phyloP scores from a whole-genome alignment of 31 red algal species.

The Odonthalia washingtoniensis region DNA sequence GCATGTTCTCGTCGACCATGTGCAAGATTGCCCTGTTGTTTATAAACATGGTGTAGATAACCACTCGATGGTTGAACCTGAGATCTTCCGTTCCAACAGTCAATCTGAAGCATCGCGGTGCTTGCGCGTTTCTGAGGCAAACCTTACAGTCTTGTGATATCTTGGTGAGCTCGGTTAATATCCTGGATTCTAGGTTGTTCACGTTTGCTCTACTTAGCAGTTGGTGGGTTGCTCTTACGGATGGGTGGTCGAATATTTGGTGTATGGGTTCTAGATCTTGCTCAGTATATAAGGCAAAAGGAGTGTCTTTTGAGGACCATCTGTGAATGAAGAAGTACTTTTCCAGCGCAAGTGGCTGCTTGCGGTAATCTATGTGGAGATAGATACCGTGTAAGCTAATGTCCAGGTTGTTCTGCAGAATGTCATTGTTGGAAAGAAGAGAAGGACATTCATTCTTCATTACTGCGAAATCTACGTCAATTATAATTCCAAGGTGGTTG shows the following conservation, averaged over 20 bases:
- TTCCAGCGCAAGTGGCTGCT: background rate
- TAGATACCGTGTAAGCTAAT: background rate
- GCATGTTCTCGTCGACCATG: slow-evolving; percentile 42
- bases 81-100: slow-evolving; percentile 36
- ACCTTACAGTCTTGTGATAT: background rate
- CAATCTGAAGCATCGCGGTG: background rate
- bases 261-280: background rate
- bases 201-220: background rate
- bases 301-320: background rate
- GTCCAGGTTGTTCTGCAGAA: background rate
- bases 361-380: background rate
- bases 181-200: background rate
- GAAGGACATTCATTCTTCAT: background rate
- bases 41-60: slow-evolving; percentile 39
- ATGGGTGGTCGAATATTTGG: background rate
- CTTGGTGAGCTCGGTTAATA: background rate
- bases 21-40: slow-evolving; percentile 19
- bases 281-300: background rate
- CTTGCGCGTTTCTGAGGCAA: background rate
- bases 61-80: slow-evolving; percentile 38
- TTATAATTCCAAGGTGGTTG: too few relatives aligned
- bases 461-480: too few relatives aligned
- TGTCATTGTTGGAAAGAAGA: background rate
- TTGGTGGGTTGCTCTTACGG: background rate
- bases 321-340: too few relatives aligned